Conservation (phyloP, 768 basidiomycete genomes). For the Coprinopsis cinerea region DNA sequence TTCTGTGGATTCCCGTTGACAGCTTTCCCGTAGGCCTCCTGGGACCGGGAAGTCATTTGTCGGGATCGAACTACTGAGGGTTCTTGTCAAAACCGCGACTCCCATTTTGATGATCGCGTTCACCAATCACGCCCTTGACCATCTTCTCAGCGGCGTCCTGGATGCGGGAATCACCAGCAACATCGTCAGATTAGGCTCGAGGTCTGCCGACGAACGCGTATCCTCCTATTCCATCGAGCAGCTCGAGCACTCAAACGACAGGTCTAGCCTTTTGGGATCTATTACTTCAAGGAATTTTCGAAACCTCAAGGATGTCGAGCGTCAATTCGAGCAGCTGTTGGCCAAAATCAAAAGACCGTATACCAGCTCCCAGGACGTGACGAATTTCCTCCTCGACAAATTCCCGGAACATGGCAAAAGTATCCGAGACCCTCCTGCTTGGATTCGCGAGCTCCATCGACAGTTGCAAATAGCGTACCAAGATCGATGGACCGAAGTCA, state of each 20-base stretch:
- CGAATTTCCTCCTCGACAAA: constrained; percentile 34
- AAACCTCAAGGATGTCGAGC: constrained; percentile 39
- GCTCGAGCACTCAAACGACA: constrained; percentile 37
- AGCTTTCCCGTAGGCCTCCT: constrained; percentile 45
- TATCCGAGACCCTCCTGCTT: constrained; percentile 39
- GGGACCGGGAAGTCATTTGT: constrained; percentile 78
- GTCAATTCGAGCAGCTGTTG: constrained; percentile 44
- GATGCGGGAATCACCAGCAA: constrained; percentile 58
- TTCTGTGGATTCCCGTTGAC: constrained; percentile 4
- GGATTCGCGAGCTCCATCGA: constrained; percentile 30
- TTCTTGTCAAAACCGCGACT: constrained; percentile 43
- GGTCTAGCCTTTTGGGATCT: constrained; percentile 33
- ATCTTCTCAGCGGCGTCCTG: constrained; percentile 59
- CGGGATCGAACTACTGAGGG: constrained; percentile 62
- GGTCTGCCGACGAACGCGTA: constrained; percentile 56
- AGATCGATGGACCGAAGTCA: constrained; percentile 4
- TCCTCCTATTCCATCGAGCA: constrained; percentile 54
- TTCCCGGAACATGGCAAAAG: constrained; percentile 44
- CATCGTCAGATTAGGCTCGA: constrained; percentile 65
- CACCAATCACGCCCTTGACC: constrained; percentile 78
- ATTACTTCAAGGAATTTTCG: constrained; percentile 27
- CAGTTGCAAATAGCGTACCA: constrained; percentile 9
- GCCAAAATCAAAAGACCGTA: constrained; percentile 27
- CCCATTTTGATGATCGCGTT: constrained; percentile 43
- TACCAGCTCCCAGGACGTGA: constrained; percentile 32